A percentile compares a stretch with the other conserved stretches of the same genome.
phyloP scores from a whole-genome alignment of 2,329 filamentous ascomycete genomes.

The Kalaharituber pfeilii region DNA sequence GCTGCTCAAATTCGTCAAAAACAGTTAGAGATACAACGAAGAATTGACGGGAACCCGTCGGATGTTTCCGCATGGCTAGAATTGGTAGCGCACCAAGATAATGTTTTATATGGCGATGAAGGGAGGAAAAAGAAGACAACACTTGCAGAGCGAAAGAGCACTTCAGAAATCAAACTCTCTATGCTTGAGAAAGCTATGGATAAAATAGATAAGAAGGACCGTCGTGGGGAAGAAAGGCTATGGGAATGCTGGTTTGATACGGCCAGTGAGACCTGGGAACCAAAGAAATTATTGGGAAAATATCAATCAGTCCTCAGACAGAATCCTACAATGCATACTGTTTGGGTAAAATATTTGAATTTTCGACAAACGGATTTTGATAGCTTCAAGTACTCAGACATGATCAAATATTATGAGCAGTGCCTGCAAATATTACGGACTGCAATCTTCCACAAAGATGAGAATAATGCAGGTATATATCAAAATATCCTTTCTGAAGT shows the following conservation, averaged over 20 bases:
- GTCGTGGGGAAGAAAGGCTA: constrained; percentile 32
- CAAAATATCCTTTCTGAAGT: not conserved
- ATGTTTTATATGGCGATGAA: constrained; percentile 38
- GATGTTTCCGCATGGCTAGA: constrained; percentile 59
- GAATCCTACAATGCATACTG: constrained; percentile 38
- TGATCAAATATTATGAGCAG: constrained; percentile 41
- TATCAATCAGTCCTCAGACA: constrained; percentile 47
- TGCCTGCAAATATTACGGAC: constrained; percentile 35
- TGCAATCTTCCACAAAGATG: constrained; percentile 12
- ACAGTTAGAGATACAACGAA: constrained; percentile 44
- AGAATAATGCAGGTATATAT: not conserved
- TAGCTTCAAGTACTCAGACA: constrained; percentile 49
- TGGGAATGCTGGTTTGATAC: constrained; percentile 55
- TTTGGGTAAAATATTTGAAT: constrained; percentile 47
- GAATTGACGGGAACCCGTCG: constrained; percentile 46
- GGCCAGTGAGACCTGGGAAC: constrained; percentile 56
- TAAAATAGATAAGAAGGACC: constrained; percentile 33
- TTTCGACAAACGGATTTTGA: constrained; percentile 44
- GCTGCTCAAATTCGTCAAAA: constrained; percentile 25
- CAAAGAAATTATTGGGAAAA: constrained; percentile 39
- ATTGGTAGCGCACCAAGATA: constrained; percentile 62
- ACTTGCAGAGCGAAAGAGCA: constrained; percentile 45
- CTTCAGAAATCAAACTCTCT: constrained; percentile 62
- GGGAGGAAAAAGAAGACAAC: constrained; percentile 33
- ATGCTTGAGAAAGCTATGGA: constrained; percentile 62